Conservation (phyloP, 805 yeast species). For the Peterozyma xylosa region DNA sequence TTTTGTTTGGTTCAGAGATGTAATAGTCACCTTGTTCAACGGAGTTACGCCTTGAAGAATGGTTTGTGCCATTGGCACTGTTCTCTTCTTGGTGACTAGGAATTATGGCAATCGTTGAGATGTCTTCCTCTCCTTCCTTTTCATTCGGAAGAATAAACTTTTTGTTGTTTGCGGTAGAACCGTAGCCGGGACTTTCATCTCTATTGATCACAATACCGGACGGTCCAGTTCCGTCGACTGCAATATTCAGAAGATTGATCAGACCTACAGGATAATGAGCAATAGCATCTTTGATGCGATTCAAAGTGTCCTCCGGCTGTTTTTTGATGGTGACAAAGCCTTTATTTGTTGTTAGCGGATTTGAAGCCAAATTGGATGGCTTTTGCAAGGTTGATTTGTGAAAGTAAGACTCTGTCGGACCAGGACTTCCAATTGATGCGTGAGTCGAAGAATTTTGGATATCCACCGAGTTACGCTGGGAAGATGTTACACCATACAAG, state of each 20-base stretch:
- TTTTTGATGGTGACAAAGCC: slow-evolving; percentile 63
- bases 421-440: background rate
- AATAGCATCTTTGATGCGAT: slow-evolving; percentile 3
- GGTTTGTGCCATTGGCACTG: background rate
- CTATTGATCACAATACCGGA: background rate
- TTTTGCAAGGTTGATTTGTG: slow-evolving; percentile 21
- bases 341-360: slow-evolving; percentile 61
- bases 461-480: slow-evolving; percentile 37
- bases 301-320: slow-evolving; percentile 29
- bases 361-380: slow-evolving; percentile 60
- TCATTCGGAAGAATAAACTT: slow-evolving; percentile 7
- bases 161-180: slow-evolving; percentile 7
- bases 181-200: slow-evolving; percentile 6
- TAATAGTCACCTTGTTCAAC: slow-evolving; percentile 3
- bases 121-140: slow-evolving; percentile 7
- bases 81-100: background rate
- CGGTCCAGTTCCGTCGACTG: background rate
- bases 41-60: slow-evolving; percentile 1
- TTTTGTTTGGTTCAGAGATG: background rate
- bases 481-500: slow-evolving; percentile 32
- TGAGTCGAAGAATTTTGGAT: background rate
- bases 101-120: slow-evolving; percentile 2
- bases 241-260: background rate
- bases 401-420: background rate
- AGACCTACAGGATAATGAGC: background rate